These are phyloP conservation scores for Coniochaeta sp. DNA, from an alignment of 2,329 filamentous ascomycete genomes.

Conservation along the genomic window DNA sequence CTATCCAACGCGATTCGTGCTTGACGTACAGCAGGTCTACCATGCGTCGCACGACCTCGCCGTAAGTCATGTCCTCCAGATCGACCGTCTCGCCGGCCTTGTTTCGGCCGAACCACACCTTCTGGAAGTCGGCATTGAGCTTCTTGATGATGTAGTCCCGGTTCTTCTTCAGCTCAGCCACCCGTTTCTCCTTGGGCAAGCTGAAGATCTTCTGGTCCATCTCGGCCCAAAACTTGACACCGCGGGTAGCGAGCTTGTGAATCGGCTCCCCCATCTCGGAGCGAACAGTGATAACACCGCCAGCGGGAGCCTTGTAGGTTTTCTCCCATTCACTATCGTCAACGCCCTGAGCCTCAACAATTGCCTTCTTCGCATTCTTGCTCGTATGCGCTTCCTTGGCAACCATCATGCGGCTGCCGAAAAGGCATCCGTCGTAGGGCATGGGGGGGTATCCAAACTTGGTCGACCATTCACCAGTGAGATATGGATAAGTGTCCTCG, in stretches of 20 bases:
- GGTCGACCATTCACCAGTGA: constrained; percentile 83
- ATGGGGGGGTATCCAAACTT: constrained; percentile 83
- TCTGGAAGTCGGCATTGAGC: constrained; percentile 92
- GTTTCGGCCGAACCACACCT: constrained; percentile 93
- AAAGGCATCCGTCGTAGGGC: constrained; percentile 89
- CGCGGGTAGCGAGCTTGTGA: constrained; percentile 94
- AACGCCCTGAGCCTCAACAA: constrained; percentile 76
- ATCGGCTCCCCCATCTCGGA: constrained; percentile 99
- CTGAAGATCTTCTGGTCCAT: constrained; percentile 99
- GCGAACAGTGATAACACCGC: constrained; percentile 90
- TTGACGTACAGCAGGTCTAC: constrained; percentile 88
- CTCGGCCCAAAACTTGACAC: constrained; percentile 95
- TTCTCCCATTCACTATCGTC: constrained; percentile 83
- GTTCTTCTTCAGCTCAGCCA: constrained; percentile 81
- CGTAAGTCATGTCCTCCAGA: constrained; percentile 93
- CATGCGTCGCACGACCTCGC: constrained; percentile 78
- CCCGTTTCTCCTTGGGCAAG: constrained; percentile 87
- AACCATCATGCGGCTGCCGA: constrained; percentile 91
- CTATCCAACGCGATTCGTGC: constrained; percentile 88
- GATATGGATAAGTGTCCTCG: constrained; percentile 86
- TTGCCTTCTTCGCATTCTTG: constrained; percentile 80
- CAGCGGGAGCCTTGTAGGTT: constrained; percentile 84
- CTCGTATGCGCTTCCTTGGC: constrained; percentile 89
- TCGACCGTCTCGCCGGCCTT: constrained; percentile 73
- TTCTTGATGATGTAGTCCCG: constrained; percentile 90